A percentile compares a stretch with the other conserved stretches of the same genome.
These are phyloP conservation scores for Corymbia calophylla DNA, from an alignment of 441 rosid species.

Conservation along the genomic window DNA sequence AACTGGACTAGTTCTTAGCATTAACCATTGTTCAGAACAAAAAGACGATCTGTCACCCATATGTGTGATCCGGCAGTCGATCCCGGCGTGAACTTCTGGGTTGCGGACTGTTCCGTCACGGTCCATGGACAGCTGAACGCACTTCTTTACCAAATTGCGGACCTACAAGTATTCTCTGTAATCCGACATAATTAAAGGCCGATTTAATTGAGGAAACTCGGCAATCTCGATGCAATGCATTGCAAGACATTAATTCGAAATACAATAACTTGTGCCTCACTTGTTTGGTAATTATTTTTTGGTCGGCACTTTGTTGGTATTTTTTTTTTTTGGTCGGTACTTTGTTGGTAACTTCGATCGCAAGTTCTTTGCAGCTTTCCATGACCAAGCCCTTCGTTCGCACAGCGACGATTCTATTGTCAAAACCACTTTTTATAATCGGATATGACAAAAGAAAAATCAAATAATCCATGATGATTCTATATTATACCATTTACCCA, in stretches of 20 bases:
- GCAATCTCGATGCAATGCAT: not conserved
- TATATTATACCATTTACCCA: not conserved
- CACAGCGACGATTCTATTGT: not conserved
- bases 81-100: not conserved
- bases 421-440: not conserved
- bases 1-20: not conserved
- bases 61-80: not conserved
- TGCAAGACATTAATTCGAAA: not conserved
- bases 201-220: not conserved
- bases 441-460: not conserved
- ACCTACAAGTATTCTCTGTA: not conserved
- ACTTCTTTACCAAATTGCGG: not conserved
- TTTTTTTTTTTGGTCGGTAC: too few species aligned
- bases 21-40: not conserved
- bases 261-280: not conserved
- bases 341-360: not conserved
- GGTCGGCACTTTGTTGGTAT: too few species aligned
- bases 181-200: not conserved
- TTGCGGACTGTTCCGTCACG: not conserved
- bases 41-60: constrained; percentile 1
- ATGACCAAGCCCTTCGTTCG: not conserved
- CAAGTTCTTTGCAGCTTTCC: not conserved
- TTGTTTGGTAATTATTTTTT: too few species aligned
- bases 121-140: not conserved
- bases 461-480: not conserved